Evolutionary conservation across 2,329 filamentous ascomycete genomes (phyloP), one percentile per base, ranked within the genome.

Genomic region (Trichoderma sp.): DNA sequence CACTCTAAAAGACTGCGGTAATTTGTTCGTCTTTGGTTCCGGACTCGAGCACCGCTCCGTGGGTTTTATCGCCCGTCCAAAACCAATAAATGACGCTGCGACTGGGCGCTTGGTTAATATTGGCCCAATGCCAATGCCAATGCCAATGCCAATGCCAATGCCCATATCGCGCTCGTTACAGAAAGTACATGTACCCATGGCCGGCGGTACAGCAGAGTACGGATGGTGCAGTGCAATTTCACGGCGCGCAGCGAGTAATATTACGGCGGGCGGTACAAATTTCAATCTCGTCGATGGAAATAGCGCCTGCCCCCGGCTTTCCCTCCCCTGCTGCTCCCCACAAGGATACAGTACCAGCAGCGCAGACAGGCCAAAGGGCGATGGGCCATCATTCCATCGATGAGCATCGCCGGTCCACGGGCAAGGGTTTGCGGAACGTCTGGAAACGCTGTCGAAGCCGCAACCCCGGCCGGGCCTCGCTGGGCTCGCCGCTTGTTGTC

Each of bases 361-460:
- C 10, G 18, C 37, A 18, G 37, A 39, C 6, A 43, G 8, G 32
- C 16, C 39, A 18, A n/a, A 21, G 26, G 11, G 16, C 32, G 32
- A 58, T 58, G 54, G 11, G 61, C 34, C 24, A 65, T 65, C 51
- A 43, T 43, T n/a, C 39, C 39, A 43, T 43, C 39, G 39, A 43
- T 43, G 39, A 43, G 39, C 39, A 43, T 43, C 39, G 18, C 39
- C 39, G 39, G 39, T 32, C 18, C 14, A 55, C 34, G 32, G 60
- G 10, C 60, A 39, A 55, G 60, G 60, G 34, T 64, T 28, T 18
- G 30, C 63, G 63, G 63, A 66, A 66, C 63, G 63, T 66, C 63
- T 66, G 63, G 63, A 66, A 66, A 66, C 37, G 63, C 54, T 37
- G 52, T 66, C 63, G 63, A 66, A 66, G 63, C 37, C 63, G 49